Evolutionary conservation across 2,329 filamentous ascomycete genomes (phyloP), one percentile per base, ranked within the genome.

Genomic region (Lecanicillium sp.): DNA sequence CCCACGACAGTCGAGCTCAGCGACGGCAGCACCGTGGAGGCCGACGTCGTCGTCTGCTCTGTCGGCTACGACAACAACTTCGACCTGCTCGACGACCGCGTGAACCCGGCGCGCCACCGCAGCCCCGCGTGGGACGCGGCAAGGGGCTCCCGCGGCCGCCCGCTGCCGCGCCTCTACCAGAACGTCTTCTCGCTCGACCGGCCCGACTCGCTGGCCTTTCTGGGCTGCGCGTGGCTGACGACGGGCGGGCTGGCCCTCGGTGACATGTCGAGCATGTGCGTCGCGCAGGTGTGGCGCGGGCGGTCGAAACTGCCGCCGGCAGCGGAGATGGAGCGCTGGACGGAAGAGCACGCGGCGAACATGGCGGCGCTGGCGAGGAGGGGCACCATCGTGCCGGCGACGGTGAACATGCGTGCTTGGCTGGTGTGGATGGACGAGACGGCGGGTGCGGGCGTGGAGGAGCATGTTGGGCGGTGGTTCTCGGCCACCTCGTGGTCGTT

Each of bases 221-320:
- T 72, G 48, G 66, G 67, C 50, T 64, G 64, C 44, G 56, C 62
- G 7, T 61, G 62, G 6, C 62, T 66, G 29, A 58, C 62, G 48
- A 58, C 67, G 30, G 60, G 62, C 43, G 64, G 61, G 46, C 67
- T 52, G 14, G 60, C 62, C 11, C 56, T 70, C 10, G 62, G 66
- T 36, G 72, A 75, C 50, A 57, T 77, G 29, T 63, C 63, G 5
- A 59, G 64, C 35, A 73, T 72, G 70, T 54, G 55, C n/a, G 54
- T 76, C 8, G 65, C 67, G 2, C 70, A 74, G 47, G 57, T 73
- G 14, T 76, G 68, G 66, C 62, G 63, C 4, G 68, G 67, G 1
- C 60, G 58, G 3, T 64, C 63, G 1, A 29, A 40, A 0, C 62
- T 76, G 0, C 73, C 72, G 0, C 51, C 65, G 0, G 32, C 47